A percentile compares a stretch with the other conserved stretches of the same genome.
Conservation (phyloP, 306 rosid species). For the Inga leiocalycina region DNA sequence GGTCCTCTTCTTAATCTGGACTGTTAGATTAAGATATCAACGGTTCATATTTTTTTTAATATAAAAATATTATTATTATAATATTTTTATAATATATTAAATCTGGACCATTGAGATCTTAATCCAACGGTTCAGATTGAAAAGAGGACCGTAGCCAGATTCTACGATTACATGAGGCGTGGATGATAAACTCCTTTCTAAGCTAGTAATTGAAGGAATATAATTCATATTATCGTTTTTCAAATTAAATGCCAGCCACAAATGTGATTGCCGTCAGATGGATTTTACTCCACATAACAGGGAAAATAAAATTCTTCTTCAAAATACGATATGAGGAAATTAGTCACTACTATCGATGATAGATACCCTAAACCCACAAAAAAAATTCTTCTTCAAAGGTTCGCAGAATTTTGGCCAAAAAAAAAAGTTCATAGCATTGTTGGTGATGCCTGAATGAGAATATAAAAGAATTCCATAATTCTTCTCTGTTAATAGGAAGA, state of each 20-base stretch:
- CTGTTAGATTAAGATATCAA: too few species aligned
- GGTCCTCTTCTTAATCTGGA: too few species aligned
- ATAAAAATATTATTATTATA: too few species aligned
- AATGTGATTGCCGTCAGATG: slow-evolving; percentile 5
- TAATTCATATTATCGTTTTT: background rate
- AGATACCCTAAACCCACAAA: too few species aligned
- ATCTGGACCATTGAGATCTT: too few species aligned
- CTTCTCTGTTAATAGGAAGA: slow-evolving; percentile 15
- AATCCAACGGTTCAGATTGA: too few species aligned
- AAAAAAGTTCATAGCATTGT: background rate
- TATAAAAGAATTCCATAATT: slow-evolving; percentile 29
- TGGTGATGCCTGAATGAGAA: slow-evolving; percentile 10
- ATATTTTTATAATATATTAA: too few species aligned
- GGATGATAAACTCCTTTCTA: slow-evolving; percentile 4
- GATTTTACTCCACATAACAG: slow-evolving; percentile 29
- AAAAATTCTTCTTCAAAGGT: slow-evolving; percentile 25
- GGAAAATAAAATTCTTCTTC: too few species aligned
- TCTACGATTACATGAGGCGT: background rate
- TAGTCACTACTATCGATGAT: too few species aligned
- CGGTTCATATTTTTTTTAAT: too few species aligned
- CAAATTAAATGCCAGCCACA: slow-evolving; percentile 21
- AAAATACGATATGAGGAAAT: too few species aligned
- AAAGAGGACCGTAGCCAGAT: too few species aligned
- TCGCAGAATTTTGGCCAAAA: background rate
- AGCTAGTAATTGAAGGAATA: slow-evolving; percentile 20